Conservation (phyloP, 2,329 filamentous ascomycete genomes). For the Arthrocladium fulminans region DNA sequence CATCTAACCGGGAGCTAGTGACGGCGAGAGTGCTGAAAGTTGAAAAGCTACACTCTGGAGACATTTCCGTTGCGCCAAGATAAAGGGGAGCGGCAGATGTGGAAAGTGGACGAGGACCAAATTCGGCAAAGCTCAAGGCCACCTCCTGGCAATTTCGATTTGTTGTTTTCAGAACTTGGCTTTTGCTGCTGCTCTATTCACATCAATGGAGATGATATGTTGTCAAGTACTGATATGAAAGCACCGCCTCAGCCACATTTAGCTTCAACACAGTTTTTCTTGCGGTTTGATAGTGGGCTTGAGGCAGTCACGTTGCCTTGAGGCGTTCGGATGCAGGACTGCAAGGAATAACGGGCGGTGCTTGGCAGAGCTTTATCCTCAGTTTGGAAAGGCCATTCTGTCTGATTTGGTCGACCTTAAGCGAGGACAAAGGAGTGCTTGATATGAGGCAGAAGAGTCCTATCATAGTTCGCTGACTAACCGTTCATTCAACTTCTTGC, state of each 20-base stretch:
- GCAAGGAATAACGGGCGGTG: too few relatives aligned
- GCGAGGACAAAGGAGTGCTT: not conserved
- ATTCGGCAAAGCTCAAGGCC: not conserved
- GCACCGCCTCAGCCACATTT: too few relatives aligned
- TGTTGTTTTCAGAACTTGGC: not conserved
- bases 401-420: not conserved
- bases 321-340: too few relatives aligned
- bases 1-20: not conserved
- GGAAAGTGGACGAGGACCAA: not conserved
- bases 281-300: too few relatives aligned
- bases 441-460: not conserved
- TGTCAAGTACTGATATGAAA: not conserved
- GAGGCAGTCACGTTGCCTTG: too few relatives aligned
- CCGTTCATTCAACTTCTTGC: conserved; percentile 3
- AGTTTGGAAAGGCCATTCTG: not conserved
- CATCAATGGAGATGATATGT: too few relatives aligned
- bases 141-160: not conserved
- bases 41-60: not conserved
- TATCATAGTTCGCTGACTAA: too few relatives aligned
- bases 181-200: too few relatives aligned
- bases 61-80: not conserved
- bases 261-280: too few relatives aligned
- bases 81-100: conserved; percentile 2
- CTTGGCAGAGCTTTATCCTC: not conserved
- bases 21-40: not conserved